Percentiles rank a stretch among this genome's conserved stretches.
phyloP scores from a whole-genome alignment of 164 flowering plant species.

The Paratinospora sagittata region DNA sequence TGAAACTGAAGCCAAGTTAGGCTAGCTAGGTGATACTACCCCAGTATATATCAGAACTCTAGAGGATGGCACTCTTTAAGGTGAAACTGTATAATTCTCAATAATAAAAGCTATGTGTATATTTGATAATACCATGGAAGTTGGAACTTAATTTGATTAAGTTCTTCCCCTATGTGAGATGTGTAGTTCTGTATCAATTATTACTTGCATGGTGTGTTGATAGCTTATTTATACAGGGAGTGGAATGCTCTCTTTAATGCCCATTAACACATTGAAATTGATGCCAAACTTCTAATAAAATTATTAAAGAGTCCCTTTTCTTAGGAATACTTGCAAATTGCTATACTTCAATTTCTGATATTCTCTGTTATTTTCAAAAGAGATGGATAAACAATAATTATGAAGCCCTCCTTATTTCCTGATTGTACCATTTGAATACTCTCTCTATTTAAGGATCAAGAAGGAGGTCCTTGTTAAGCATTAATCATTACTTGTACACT shows the following conservation, averaged over 20 bases:
- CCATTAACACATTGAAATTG: too few species aligned
- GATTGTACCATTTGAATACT: too few species aligned
- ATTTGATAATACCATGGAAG: neutral
- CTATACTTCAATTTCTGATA: too few species aligned
- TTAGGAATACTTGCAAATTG: too few species aligned
- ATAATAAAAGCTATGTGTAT: neutral
- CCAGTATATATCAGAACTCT: neutral
- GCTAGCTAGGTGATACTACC: neutral
- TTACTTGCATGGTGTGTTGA: neutral
- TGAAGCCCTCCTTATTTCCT: too few species aligned
- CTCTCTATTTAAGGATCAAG: too few species aligned
- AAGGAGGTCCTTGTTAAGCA: too few species aligned
- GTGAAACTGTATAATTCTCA: neutral
- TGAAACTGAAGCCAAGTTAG: slow-evolving; percentile 55
- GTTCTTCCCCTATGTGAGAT: neutral
- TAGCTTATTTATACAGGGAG: neutral
- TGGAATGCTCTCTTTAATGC: neutral
- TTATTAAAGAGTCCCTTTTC: too few species aligned
- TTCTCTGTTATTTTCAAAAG: too few species aligned
- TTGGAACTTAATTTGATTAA: neutral
- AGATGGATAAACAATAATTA: too few species aligned
- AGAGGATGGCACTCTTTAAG: neutral
- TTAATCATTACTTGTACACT: too few species aligned
- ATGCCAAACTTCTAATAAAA: too few species aligned
- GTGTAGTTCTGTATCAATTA: neutral